phyloP scores from a whole-genome alignment of 192 early-diverging fungal genomes.

The Backusella tuberculispora region DNA sequence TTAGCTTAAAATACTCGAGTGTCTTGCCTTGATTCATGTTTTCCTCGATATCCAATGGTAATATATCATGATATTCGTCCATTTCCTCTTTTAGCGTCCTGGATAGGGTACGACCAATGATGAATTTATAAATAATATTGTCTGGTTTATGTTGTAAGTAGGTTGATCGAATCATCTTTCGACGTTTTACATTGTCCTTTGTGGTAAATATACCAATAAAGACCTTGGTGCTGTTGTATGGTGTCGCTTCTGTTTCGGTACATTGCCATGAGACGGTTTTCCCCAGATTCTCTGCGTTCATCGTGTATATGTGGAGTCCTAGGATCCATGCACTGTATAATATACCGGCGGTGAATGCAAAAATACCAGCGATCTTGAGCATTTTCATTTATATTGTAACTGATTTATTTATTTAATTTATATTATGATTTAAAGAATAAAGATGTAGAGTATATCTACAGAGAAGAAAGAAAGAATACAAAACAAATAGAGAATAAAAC shows the following conservation, averaged over 20 bases:
- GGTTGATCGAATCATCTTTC: constrained; percentile 35
- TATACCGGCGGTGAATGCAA: background rate
- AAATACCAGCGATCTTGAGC: background rate
- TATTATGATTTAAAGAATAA: background rate
- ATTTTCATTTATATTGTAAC: background rate
- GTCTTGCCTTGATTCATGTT: constrained; percentile 46
- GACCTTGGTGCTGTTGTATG: constrained; percentile 18
- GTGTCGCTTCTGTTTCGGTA: background rate
- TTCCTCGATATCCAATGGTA: constrained; percentile 39
- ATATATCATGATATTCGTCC: constrained; percentile 32
- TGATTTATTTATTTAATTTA: background rate
- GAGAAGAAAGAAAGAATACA: background rate
- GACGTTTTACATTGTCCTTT: constrained; percentile 19
- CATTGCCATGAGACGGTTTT: constrained; percentile 28
- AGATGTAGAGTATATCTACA: constrained; percentile 1
- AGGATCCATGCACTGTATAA: constrained; percentile 2
- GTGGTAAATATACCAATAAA: constrained; percentile 42
- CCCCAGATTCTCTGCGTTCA: constrained; percentile 33
- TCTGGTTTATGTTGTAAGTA: constrained; percentile 32
- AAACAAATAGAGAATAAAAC: background rate
- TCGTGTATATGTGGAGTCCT: background rate
- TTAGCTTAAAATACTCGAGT: constrained; percentile 35
- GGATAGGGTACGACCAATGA: constrained; percentile 21
- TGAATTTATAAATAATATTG: constrained; percentile 38
- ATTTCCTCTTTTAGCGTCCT: constrained; percentile 25